Evolutionary conservation across 148 eudicot genomes (phyloP).

Genomic region (Rhododendron simsii): DNA sequence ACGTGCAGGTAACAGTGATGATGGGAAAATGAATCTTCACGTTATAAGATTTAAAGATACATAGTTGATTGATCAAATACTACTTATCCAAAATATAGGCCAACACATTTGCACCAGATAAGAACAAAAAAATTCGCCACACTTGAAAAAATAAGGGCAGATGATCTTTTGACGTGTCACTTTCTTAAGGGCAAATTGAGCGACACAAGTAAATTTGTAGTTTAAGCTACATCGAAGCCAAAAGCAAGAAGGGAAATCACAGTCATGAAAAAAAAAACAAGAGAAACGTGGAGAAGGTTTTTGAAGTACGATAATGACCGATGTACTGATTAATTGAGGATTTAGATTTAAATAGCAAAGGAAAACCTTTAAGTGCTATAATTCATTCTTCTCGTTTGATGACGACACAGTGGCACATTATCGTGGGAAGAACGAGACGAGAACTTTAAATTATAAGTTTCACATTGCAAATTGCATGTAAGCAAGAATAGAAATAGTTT

Average conservation of each 20-base stretch:
- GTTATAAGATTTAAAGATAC: background rate
- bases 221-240: background rate
- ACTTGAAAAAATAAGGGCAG: background rate
- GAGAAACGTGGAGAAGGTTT: background rate
- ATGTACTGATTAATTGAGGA: background rate
- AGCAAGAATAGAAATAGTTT: too few relatives aligned
- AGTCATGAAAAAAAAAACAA: background rate
- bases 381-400: background rate
- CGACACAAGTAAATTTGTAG: background rate
- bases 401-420: background rate
- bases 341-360: background rate
- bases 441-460: background rate
- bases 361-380: background rate
- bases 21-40: background rate
- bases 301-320: background rate
- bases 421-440: background rate
- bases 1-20: slow-evolving; percentile 21
- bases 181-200: background rate
- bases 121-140: background rate
- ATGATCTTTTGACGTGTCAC: background rate
- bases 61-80: background rate
- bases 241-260: background rate
- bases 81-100: background rate
- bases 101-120: background rate
- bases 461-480: too few relatives aligned